Evolutionary conservation across 106 monocot species (phyloP), one percentile per base, ranked within the genome.

Genomic region (Dactylorhiza incarnata): DNA sequence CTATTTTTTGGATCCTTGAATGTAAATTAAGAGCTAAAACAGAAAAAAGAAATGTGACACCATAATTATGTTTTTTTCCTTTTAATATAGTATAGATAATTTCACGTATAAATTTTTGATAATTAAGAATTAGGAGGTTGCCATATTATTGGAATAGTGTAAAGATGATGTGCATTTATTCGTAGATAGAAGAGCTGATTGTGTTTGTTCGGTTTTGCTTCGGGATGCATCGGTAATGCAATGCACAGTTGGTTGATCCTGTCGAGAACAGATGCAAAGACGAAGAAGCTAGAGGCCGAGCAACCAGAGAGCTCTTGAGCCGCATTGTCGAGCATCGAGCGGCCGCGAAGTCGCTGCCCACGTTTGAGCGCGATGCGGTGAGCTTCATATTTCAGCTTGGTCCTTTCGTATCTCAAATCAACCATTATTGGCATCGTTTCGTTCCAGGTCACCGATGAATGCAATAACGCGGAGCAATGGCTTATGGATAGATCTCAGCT

Each of bases 401-500:
- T 10, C n/a, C 19, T 6, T 16, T 48, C 22, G 11, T 20, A 49
- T 20, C 43, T 22, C 29, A 12, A 68, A 65, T 45, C 37, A 45
- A 0, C 45, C 14, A 23, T 47, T 22, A 24, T 20, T 14, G 68
- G 26, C 45, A 37, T 72, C 20, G 2, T 29, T 29, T 37, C 25
- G 58, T 74, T 76, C 23, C 78, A 95, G 94, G 80, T 95, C 24
- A 68, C 82, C 8, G 79, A 74, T 53, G 91, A 91, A 74, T 95
- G 95, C 25, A 77, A 43, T 23, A 87, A 89, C 83, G 87, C 87
- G 17, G 95, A 95, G 71, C 89, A 92, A 51, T 95, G 95, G 95
- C 75, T 95, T 23, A 68, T 84, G 72, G 91, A 95, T 63, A 89
- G 74, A 69, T 84, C 85, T 58, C 89, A 91, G 45, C 83, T 82